Conservation (phyloP, 1,284 basidiomycete species). For the Rhodotorula sp. region DNA sequence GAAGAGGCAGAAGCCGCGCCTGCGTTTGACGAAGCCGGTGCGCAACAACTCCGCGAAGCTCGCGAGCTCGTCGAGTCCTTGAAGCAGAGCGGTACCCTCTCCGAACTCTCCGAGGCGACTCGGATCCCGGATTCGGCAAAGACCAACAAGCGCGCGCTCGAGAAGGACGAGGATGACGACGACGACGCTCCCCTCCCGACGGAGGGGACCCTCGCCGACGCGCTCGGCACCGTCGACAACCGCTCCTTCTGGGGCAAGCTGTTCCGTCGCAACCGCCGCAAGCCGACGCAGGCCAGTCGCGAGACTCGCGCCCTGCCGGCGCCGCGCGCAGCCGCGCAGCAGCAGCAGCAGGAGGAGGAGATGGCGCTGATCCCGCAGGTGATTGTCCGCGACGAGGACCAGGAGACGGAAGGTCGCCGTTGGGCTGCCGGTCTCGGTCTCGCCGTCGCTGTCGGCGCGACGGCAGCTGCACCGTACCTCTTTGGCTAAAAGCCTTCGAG, state of each 20-base stretch:
- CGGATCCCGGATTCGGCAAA: slow-evolving; percentile 14
- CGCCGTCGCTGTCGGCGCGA: slow-evolving; percentile 39
- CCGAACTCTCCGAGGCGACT: slow-evolving; percentile 28
- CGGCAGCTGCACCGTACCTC: slow-evolving; percentile 40
- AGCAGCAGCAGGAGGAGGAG: not conserved
- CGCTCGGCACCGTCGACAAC: slow-evolving; percentile 23
- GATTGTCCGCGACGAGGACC: slow-evolving; percentile 21
- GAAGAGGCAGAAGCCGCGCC: slow-evolving; percentile 10
- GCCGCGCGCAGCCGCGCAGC: not conserved
- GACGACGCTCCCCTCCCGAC: slow-evolving; percentile 10
- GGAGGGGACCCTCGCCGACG: slow-evolving; percentile 32
- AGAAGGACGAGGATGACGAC: slow-evolving; percentile 36
- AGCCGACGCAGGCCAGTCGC: slow-evolving; percentile 26
- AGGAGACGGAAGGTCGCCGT: slow-evolving; percentile 23
- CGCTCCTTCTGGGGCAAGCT: slow-evolving; percentile 40
- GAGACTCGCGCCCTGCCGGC: slow-evolving; percentile 19
- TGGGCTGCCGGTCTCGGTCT: slow-evolving; percentile 40
- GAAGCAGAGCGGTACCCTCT: slow-evolving; percentile 35
- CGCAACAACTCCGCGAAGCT: slow-evolving; percentile 37
- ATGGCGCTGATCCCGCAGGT: slow-evolving; percentile 10
- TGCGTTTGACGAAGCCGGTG: slow-evolving; percentile 35
- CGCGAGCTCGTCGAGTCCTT: slow-evolving; percentile 41
- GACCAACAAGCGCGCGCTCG: slow-evolving; percentile 39
- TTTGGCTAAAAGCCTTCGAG: slow-evolving; percentile 26
- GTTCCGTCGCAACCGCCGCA: slow-evolving; percentile 32